Evolutionary conservation across 768 basidiomycete species (phyloP).

Genomic region (Suillus discolor): DNA sequence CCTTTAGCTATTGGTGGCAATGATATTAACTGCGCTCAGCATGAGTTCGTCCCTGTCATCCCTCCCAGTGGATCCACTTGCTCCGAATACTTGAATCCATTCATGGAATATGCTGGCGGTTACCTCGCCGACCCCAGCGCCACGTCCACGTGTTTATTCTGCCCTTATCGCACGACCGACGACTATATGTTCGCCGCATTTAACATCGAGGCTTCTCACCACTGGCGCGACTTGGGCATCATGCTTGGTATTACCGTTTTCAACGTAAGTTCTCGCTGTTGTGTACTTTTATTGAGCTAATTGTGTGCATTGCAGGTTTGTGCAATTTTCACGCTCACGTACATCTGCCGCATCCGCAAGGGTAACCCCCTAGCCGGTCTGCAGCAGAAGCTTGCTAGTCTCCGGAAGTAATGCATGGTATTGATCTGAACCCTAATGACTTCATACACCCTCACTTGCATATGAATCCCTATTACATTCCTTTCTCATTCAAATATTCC

Average conservation of each 20-base stretch:
- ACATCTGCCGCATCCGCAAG: conserved; percentile 32
- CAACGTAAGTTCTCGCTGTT: conserved; percentile 38
- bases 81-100: conserved; percentile 44
- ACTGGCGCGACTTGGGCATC: conserved; percentile 51
- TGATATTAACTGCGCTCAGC: conserved; percentile 54
- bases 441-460: conserved; percentile 1
- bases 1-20: conserved; percentile 52
- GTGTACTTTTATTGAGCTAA: not conserved
- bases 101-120: conserved; percentile 44
- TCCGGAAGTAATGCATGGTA: not conserved
- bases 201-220: conserved; percentile 58
- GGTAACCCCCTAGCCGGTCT: conserved; percentile 12
- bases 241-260: conserved; percentile 45
- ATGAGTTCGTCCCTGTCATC: conserved; percentile 61
- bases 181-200: conserved; percentile 46
- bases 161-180: conserved; percentile 58
- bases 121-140: conserved; percentile 46
- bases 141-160: conserved; percentile 49
- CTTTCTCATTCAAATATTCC: not conserved
- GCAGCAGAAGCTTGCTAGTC: conserved; percentile 5
- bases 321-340: conserved; percentile 32
- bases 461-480: not conserved
- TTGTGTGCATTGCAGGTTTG: conserved; percentile 19
- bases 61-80: conserved; percentile 52
- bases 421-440: not conserved